phyloP scores from a whole-genome alignment of 1,284 basidiomycete species.

The Boletus albobrunnescens region DNA sequence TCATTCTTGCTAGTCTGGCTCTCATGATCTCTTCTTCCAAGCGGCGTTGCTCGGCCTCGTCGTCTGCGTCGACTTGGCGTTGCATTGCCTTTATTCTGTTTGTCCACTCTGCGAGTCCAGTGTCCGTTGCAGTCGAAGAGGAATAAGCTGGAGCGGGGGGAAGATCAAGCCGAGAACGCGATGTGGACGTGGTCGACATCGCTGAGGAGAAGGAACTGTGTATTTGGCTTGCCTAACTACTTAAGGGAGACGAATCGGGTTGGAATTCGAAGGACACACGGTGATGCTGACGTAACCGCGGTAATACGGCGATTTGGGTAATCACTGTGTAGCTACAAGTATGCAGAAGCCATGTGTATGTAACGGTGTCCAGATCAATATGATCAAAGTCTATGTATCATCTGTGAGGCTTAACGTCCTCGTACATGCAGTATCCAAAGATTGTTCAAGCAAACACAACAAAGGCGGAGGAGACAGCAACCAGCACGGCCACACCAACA shows the following conservation, averaged over 20 bases:
- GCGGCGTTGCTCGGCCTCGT: slow-evolving; percentile 66
- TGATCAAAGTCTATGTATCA: not conserved
- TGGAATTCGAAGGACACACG: not conserved
- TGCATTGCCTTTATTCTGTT: slow-evolving; percentile 74
- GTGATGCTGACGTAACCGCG: slow-evolving; percentile 24
- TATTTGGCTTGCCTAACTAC: not conserved
- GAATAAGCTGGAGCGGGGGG: slow-evolving; percentile 32
- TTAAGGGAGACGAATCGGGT: not conserved
- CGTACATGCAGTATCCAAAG: not conserved
- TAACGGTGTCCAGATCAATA: not conserved
- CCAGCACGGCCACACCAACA: slow-evolving; percentile 26
- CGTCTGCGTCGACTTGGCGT: slow-evolving; percentile 72
- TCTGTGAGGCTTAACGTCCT: not conserved
- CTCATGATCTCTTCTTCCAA: slow-evolving; percentile 74
- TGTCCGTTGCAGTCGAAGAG: slow-evolving; percentile 41
- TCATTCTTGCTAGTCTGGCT: slow-evolving; percentile 61
- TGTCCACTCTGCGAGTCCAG: slow-evolving; percentile 73
- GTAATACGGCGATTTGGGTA: not conserved
- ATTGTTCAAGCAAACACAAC: slow-evolving; percentile 34
- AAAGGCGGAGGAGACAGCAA: slow-evolving; percentile 34
- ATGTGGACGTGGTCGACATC: slow-evolving; percentile 28
- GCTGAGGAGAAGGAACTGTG: not conserved
- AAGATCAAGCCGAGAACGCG: slow-evolving; percentile 37
- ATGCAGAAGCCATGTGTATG: too few relatives aligned
- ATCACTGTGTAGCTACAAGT: too few relatives aligned